phyloP scores from a whole-genome alignment of 768 basidiomycete species.

The Nidularia sp. region DNA sequence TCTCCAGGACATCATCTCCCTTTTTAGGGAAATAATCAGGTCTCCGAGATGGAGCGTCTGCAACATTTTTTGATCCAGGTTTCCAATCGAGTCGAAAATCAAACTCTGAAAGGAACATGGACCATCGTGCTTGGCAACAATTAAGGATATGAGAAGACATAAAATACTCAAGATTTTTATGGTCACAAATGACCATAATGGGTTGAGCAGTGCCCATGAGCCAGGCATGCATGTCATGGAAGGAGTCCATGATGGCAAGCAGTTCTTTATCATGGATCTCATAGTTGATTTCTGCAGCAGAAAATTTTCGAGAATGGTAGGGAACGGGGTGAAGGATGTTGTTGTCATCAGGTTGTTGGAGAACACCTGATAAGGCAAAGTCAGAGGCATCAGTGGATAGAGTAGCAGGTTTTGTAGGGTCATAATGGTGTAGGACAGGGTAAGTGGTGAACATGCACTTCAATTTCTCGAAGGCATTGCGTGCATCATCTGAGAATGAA shows the following conservation, averaged over 20 bases:
- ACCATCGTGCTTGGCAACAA: conserved; percentile 42
- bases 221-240: conserved; percentile 28
- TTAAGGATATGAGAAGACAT: conserved; percentile 32
- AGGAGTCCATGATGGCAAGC: conserved; percentile 37
- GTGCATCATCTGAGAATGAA: conserved; percentile 5
- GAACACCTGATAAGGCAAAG: conserved; percentile 23
- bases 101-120: conserved; percentile 34
- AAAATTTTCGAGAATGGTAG: conserved; percentile 23
- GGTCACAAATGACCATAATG: conserved; percentile 21
- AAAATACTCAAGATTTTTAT: conserved; percentile 44
- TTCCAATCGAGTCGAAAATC: conserved; percentile 25
- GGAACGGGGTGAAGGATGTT: conserved; percentile 32
- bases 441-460: conserved; percentile 20
- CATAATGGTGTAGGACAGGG: conserved; percentile 26
- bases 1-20: background rate
- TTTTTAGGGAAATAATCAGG: conserved; percentile 20
- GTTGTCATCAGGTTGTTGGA: conserved; percentile 21
- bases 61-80: conserved; percentile 21
- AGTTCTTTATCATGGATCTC: conserved; percentile 49
- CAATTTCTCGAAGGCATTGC: conserved; percentile 16
- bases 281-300: conserved; percentile 43
- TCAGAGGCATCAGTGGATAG: conserved; percentile 29
- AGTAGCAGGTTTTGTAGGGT: conserved; percentile 18
- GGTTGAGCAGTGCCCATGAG: conserved; percentile 19
- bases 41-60: conserved; percentile 24